Base-by-base conservation (phyloP, 352 stramenopile species). In the Blastocystis sp. region DNA sequence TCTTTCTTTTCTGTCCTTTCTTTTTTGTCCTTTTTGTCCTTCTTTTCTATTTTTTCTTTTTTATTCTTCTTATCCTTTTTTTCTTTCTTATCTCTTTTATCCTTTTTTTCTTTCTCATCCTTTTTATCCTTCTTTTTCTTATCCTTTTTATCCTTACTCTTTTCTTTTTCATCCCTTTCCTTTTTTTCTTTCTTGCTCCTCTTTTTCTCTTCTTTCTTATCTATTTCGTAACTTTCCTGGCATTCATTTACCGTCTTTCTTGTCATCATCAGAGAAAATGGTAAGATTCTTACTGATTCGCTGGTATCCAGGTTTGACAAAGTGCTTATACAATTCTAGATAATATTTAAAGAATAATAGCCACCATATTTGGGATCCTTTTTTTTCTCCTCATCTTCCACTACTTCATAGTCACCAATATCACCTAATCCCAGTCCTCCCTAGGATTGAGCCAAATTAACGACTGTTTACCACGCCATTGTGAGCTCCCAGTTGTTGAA, bases 311-410 rank as follows among this genome's bases (percentile, higher is more conserved):
- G 73, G 73, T 16, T 47, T 59, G 6, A 85, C 73, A 69, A 85
- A 85, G 73, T 85, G 73, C 37, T 85, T 85, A 30, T 85, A 85
- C 73, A 85, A 45, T 37, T 85, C 73, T 85, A 68, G 8, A 37
- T 53, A 45, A 47, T 18, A 50, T 54, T 24, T n/a, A 41, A 26
- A 37, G 4, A 45, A 18, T 24, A 66, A 3, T 24, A 47, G n/a
- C 2, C 5, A 85, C 73, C 73, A 85, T 85, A 85, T 45, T 85
- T 85, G 73, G 73, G 73, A 68, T 85, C 73, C 39, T 85, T 85
- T 55, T 85, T 85, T 37, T 68, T 85, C 53, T 85, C 73, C 50
- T 85, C 73, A 85, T 85, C 73, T 45, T 85, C 73, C 2, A 85
- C 56, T 18, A 66, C 53, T n/a, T 85, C 73, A 30, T 85, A 34